Conservation (phyloP, 1,139 yeast species). For the Geotrichum carabidarum region DNA sequence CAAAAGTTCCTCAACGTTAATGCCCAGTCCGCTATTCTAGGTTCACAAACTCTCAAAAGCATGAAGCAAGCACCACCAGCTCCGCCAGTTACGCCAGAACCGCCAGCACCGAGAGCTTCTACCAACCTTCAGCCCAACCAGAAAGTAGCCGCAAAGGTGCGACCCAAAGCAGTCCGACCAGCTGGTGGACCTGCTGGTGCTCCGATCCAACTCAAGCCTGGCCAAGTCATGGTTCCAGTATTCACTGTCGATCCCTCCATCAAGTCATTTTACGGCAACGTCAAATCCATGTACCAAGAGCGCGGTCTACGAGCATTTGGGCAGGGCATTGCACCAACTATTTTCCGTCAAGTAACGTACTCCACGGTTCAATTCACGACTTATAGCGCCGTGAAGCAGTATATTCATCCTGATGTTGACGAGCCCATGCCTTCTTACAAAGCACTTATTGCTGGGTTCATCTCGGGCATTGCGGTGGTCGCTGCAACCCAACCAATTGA, state of each 20-base stretch:
- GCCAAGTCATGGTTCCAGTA: slow-evolving; percentile 13
- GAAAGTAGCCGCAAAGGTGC: slow-evolving; percentile 10
- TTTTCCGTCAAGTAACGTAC: slow-evolving; percentile 70
- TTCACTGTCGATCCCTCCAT: slow-evolving; percentile 24
- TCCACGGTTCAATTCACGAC: slow-evolving; percentile 81
- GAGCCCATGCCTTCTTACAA: slow-evolving; percentile 29
- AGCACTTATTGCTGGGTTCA: slow-evolving; percentile 38
- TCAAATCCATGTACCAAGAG: slow-evolving; percentile 55
- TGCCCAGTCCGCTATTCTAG: slow-evolving; percentile 11
- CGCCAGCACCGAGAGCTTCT: background rate
- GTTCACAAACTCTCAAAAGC: background rate
- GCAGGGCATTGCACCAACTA: slow-evolving; percentile 77
- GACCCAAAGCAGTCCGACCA: slow-evolving; percentile 22
- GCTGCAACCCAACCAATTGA: slow-evolving; percentile 86
- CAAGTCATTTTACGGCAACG: slow-evolving; percentile 28
- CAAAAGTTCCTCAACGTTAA: slow-evolving; percentile 13
- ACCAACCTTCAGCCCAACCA: slow-evolving; percentile 2
- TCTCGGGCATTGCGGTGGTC: slow-evolving; percentile 61
- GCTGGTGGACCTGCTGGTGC: slow-evolving; percentile 3
- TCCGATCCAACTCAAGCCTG: slow-evolving; percentile 9
- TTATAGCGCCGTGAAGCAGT: slow-evolving; percentile 70
- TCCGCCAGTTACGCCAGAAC: background rate
- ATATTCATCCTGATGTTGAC: slow-evolving; percentile 36
- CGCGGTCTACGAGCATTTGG: slow-evolving; percentile 75
- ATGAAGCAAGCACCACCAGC: background rate